Evolutionary conservation across 208 protist species (phyloP), one percentile per base, ranked within the genome.

Genomic region (Herpetomonas muscarum): DNA sequence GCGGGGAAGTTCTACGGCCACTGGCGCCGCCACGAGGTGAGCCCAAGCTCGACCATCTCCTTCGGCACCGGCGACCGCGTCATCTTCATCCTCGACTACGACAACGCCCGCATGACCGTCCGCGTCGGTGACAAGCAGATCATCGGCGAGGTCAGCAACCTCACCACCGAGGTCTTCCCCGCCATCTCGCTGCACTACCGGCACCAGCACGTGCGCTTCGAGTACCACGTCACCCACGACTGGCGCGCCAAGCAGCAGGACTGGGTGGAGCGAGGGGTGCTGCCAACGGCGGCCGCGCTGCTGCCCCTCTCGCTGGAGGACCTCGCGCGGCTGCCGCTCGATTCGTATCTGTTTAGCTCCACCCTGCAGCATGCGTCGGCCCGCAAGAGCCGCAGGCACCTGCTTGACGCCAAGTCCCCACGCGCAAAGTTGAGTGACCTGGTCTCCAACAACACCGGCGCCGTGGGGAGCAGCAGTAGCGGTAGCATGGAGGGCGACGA

Each of bases 1-100:
- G 92, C 92, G 6, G 92, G 92, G 29, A 97, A 97, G 58, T 93
- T 97, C 51, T 97, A 97, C 62, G 92, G 92, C 19, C 86, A 97
- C 74, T 97, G 92, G 89, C 65, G 83, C 15, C 76, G 88, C 29
- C 81, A 86, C 25, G 87, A 94, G 45, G 61, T 44, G 19, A 82
- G 64, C 46, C 58, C 65, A 3, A 67, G 60, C 2, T 63, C 36
- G 26, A 73, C 56, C 15, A 45, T 97, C 42, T 74, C 81, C 19
- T 97, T 95, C 51, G 87, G 76, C 39, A 95, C 88, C 3, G 87
- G 87, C 37, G 92, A 97, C 51, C 81, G 77, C 44, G 75, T 97
- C n/a, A 75, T 91, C 30, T 85, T 97, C 45, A 65, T 73, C 10
- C 72, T 97, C 12, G 89, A 97, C 77, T 94, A 90, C 64, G 86